phyloP scores from a whole-genome alignment of 768 basidiomycete species.

The Aureoboletus auriporus region DNA sequence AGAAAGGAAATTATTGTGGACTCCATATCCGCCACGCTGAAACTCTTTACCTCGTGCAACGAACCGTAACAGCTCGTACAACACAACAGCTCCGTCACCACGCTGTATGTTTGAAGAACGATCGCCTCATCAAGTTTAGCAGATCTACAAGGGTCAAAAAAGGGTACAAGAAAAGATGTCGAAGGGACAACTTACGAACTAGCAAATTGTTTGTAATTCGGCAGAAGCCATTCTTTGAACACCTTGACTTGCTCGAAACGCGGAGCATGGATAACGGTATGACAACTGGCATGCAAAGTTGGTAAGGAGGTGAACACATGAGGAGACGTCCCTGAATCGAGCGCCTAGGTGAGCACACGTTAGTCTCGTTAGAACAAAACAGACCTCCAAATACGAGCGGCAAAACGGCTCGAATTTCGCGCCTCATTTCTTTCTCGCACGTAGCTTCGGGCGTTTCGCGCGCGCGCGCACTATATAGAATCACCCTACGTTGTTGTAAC shows the following conservation, averaged over 20 bases:
- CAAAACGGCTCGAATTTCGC: constrained; percentile 59
- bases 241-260: constrained; percentile 74
- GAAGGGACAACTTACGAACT: constrained; percentile 36
- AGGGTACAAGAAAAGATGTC: not conserved
- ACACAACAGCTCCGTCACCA: constrained; percentile 57
- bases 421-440: constrained; percentile 67
- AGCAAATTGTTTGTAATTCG: constrained; percentile 54
- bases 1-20: constrained; percentile 4
- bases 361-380: not conserved
- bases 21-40: not conserved
- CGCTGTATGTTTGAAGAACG: constrained; percentile 53
- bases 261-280: constrained; percentile 47
- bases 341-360: constrained; percentile 6
- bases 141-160: constrained; percentile 13
- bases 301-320: constrained; percentile 32
- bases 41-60: constrained; percentile 56
- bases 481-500: constrained; percentile 63
- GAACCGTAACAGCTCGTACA: constrained; percentile 61
- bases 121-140: constrained; percentile 30
- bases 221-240: constrained; percentile 72
- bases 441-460: constrained; percentile 69
- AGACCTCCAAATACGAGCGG: constrained; percentile 70
- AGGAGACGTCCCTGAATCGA: constrained; percentile 30
- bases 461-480: constrained; percentile 63
- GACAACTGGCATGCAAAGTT: constrained; percentile 41